These are phyloP conservation scores for Stemphylium vesicarium DNA, from an alignment of 2,329 filamentous ascomycete species.

Conservation along the genomic window DNA sequence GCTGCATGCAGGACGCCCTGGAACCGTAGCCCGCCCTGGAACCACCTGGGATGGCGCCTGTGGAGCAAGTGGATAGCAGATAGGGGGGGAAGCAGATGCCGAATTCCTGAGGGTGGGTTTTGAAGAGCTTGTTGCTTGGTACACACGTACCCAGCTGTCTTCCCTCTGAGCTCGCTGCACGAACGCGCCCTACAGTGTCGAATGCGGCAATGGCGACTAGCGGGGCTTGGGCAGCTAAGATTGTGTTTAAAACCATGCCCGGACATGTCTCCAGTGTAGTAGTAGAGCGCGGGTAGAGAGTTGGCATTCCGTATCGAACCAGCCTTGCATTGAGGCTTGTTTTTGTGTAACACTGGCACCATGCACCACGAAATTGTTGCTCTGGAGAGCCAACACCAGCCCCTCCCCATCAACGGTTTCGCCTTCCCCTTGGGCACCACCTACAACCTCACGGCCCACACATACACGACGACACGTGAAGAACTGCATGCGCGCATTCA, in stretches of 20 bases:
- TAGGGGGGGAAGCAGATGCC: neutral
- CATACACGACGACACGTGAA: conserved; percentile 33
- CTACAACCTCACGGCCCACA: conserved; percentile 51
- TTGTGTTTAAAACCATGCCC: neutral
- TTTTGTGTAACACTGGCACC: conserved; percentile 14
- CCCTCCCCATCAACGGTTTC: conserved; percentile 47
- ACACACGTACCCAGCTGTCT: neutral
- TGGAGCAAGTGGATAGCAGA: neutral
- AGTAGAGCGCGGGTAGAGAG: neutral
- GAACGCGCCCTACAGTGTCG: conserved; percentile 12
- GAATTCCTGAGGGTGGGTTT: neutral
- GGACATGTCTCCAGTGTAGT: too few species aligned
- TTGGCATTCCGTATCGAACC: neutral
- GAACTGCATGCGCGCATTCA: conserved; percentile 51
- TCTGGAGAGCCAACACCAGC: conserved; percentile 53
- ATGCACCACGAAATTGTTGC: conserved; percentile 56
- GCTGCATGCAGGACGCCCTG: conserved; percentile 4
- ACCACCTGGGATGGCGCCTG: neutral
- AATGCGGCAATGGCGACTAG: conserved; percentile 5
- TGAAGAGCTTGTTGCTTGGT: neutral
- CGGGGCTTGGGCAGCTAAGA: neutral
- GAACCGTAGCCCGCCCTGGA: neutral
- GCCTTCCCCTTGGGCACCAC: conserved; percentile 45
- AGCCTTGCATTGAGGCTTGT: neutral
- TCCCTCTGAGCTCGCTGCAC: neutral